A percentile compares a stretch with the other conserved stretches of the same genome.
Conservation (phyloP, 2,329 filamentous ascomycete species). For the Calonectria hawksworthii region DNA sequence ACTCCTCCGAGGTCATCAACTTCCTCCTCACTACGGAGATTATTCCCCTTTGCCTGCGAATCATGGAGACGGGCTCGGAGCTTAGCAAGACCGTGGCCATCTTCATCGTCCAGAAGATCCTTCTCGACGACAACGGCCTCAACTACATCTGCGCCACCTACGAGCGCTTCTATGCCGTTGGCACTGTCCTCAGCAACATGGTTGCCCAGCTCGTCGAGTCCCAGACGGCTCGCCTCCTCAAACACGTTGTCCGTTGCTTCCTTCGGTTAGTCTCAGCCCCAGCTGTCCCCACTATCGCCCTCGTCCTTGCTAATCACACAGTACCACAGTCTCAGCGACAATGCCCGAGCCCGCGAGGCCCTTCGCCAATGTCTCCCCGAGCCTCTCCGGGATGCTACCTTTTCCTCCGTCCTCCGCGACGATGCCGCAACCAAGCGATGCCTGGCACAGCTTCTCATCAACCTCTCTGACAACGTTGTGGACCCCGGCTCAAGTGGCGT, state of each 20-base stretch:
- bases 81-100: constrained; percentile 99
- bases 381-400: constrained; percentile 97
- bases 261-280: constrained; percentile 75
- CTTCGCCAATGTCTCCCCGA: constrained; percentile 96
- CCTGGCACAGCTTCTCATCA: constrained; percentile 96
- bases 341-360: constrained; percentile 94
- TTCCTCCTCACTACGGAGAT: constrained; percentile 99
- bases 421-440: constrained; percentile 98
- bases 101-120: constrained; percentile 99
- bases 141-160: constrained; percentile 99
- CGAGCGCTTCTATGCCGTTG: constrained; percentile 97
- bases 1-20: constrained; percentile 98
- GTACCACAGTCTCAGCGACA: constrained; percentile 84
- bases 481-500: constrained; percentile 57
- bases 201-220: constrained; percentile 97
- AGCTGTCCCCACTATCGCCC: background rate
- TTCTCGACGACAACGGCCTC: constrained; percentile 95
- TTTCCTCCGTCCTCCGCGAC: constrained; percentile 94
- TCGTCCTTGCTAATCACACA: constrained; percentile 26
- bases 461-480: constrained; percentile 89
- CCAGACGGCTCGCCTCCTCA: constrained; percentile 93
- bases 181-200: constrained; percentile 98
- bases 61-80: constrained; percentile 99
- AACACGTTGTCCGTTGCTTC: constrained; percentile 98
- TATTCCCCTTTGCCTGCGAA: constrained; percentile 95